Percentiles rank a stretch among this genome's conserved stretches.
Evolutionary conservation across 371 early-diverging fungal species (phyloP).

Genomic region (Coemansia sp.): DNA sequence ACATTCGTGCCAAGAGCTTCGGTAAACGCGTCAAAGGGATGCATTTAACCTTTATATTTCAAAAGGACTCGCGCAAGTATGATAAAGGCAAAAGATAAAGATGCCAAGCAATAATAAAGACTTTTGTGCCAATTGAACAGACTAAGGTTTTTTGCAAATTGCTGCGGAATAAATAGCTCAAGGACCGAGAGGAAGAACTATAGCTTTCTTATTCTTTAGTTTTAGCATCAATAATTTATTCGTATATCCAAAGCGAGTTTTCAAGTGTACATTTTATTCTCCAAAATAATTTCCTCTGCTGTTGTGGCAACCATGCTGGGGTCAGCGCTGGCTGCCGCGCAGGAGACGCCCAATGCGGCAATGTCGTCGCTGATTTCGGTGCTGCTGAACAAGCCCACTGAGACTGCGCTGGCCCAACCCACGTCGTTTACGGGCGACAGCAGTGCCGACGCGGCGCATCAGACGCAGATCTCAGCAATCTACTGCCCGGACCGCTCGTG

Average conservation of each 20-base stretch:
- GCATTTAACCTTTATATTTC: too few relatives aligned
- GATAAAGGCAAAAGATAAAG: too few relatives aligned
- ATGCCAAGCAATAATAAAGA: too few relatives aligned
- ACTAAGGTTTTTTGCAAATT: background rate
- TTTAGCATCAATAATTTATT: background rate
- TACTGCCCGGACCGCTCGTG: conserved; percentile 8
- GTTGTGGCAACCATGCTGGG: background rate
- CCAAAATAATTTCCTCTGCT: background rate
- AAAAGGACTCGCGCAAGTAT: too few relatives aligned
- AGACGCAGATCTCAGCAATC: background rate
- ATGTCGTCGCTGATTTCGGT: background rate
- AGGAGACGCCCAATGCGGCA: background rate
- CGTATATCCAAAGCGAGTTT: background rate
- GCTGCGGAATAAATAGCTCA: background rate
- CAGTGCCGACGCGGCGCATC: background rate
- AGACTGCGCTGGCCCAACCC: background rate
- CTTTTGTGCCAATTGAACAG: background rate
- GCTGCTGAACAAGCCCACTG: background rate
- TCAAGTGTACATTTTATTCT: background rate
- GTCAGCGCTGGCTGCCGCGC: background rate
- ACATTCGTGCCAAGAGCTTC: too few relatives aligned
- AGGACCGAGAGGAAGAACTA: background rate
- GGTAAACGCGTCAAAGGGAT: too few relatives aligned
- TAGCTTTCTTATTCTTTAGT: background rate
- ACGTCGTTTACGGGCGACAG: background rate